phyloP scores from a whole-genome alignment of 106 monocot species.

The Agapanthus africanus region DNA sequence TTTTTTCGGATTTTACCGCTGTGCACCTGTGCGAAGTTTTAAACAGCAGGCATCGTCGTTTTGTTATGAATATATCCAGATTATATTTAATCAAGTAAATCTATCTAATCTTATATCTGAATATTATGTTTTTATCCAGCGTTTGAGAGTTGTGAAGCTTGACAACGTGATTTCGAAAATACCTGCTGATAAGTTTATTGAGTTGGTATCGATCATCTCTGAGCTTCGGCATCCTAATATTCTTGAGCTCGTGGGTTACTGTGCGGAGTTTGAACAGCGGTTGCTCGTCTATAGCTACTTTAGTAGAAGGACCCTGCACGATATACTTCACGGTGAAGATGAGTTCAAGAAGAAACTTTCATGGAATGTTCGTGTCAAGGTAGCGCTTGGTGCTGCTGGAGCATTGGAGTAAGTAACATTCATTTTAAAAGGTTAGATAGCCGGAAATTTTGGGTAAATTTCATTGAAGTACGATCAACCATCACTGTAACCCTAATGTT shows the following conservation, averaged over 20 bases:
- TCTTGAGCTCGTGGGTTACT: conserved; percentile 82
- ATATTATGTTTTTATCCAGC: conserved; percentile 36
- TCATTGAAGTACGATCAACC: no score
- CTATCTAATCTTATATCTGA: no score
- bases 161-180: conserved; percentile 31
- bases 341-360: conserved; percentile 38
- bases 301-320: conserved; percentile 55
- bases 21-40: no score
- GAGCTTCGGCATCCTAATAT: conserved; percentile 67
- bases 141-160: conserved; percentile 66
- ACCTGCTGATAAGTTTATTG: conserved; percentile 44
- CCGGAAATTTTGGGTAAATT: no score
- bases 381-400: conserved; percentile 75
- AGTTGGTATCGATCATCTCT: conserved; percentile 45
- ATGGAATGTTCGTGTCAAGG: conserved; percentile 67
- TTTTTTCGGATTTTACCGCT: no score
- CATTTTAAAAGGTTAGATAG: no score
- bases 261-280: conserved; percentile 66
- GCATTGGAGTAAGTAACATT: conserved; percentile 86
- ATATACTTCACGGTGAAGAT: conserved; percentile 57
- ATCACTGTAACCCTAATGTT: no score
- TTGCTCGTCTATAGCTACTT: conserved; percentile 75
- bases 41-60: no score
- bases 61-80: no score
- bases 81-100: no score